phyloP scores from a whole-genome alignment of 2,329 filamentous ascomycete species.

The Microcyclospora pomicola region DNA sequence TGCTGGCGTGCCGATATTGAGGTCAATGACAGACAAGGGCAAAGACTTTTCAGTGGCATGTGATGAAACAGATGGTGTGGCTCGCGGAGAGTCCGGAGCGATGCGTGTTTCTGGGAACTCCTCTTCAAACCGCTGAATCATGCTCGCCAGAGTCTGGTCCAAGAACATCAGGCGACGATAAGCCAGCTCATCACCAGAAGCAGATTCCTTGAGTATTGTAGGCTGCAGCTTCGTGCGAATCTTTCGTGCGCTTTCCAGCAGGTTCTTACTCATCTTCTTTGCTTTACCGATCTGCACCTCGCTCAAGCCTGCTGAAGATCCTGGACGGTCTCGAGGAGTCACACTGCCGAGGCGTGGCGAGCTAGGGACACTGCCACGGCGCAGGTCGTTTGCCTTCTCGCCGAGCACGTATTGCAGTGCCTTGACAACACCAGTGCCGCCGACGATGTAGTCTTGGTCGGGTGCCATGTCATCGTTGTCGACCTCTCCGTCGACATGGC shows the following conservation, averaged over 20 bases:
- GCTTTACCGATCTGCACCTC: constrained; percentile 44
- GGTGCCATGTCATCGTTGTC: constrained; percentile 52
- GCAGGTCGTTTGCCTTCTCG: constrained; percentile 48
- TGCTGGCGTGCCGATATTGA: constrained; percentile 3
- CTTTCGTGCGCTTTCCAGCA: constrained; percentile 76
- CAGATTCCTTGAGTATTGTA: constrained; percentile 60
- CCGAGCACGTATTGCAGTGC: constrained; percentile 81
- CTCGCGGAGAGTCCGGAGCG: constrained; percentile 13
- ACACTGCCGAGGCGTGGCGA: constrained; percentile 32
- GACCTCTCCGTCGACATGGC: constrained; percentile 44
- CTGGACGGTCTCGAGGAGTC: constrained; percentile 20
- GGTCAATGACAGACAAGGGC: constrained; percentile 1
- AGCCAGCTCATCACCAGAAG: constrained; percentile 54
- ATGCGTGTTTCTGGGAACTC: constrained; percentile 83
- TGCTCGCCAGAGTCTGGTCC: constrained; percentile 73
- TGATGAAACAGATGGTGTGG: constrained; percentile 1
- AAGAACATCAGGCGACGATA: constrained; percentile 77
- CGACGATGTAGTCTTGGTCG: constrained; percentile 90
- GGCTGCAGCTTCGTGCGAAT: constrained; percentile 74
- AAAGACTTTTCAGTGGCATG: constrained; percentile 1
- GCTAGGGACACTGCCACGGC: constrained; percentile 24
- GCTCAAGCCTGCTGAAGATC: constrained; percentile 17
- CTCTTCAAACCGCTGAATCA: constrained; percentile 91
- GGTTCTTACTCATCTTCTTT: constrained; percentile 84
- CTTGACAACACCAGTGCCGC: constrained; percentile 88